A percentile compares a stretch with the other conserved stretches of the same genome.
Evolutionary conservation across 2,329 filamentous ascomycete species (phyloP).

Genomic region (Monosporascus sp.): DNA sequence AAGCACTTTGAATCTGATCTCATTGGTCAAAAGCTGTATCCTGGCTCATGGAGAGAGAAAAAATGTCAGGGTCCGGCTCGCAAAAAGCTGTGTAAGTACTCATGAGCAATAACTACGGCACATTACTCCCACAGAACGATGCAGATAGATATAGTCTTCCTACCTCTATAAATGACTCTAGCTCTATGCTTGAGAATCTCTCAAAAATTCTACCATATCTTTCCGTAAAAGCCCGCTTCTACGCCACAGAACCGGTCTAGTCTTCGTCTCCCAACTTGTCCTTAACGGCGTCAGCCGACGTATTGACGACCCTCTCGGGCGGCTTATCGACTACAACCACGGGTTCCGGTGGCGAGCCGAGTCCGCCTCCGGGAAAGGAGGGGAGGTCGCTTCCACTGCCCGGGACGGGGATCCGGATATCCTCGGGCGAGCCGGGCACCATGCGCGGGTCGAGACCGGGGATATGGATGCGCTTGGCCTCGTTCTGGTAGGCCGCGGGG

Average conservation of each 20-base stretch:
- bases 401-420: constrained; percentile 72
- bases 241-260: constrained; percentile 7
- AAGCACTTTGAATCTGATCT: too few relatives aligned
- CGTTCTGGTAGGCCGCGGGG: constrained; percentile 94
- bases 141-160: too few relatives aligned
- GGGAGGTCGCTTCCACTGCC: constrained; percentile 35
- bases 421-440: constrained; percentile 73
- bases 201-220: neutral
- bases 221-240: too few relatives aligned
- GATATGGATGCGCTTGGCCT: constrained; percentile 85
- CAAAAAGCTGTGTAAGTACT: too few relatives aligned
- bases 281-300: constrained; percentile 23
- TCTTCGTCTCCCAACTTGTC: constrained; percentile 29
- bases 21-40: too few relatives aligned
- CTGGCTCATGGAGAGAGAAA: too few relatives aligned
- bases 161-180: too few relatives aligned
- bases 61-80: too few relatives aligned
- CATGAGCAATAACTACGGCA: too few relatives aligned
- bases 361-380: constrained; percentile 41
- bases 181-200: neutral
- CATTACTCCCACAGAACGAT: too few relatives aligned
- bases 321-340: constrained; percentile 23
- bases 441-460: constrained; percentile 61
- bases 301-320: constrained; percentile 25
- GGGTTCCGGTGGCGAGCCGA: constrained; percentile 42